Evolutionary conservation across 1,284 basidiomycete genomes (phyloP).

Genomic region (Athelia sp.): DNA sequence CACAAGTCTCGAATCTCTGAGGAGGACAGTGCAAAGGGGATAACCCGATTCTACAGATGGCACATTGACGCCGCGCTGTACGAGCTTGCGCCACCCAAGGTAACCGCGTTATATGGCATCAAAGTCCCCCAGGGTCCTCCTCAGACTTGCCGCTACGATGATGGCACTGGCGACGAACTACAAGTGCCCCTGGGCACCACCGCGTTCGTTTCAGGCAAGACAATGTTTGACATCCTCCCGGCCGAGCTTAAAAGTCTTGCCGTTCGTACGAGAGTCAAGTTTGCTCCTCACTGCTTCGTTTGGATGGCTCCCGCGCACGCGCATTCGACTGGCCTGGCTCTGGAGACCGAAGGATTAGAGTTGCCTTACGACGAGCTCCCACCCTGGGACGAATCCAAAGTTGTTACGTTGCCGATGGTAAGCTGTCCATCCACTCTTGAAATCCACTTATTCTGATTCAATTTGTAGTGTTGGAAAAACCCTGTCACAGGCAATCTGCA

Average conservation of each 20-base stretch:
- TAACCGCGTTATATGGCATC: constrained; percentile 64
- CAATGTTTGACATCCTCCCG: constrained; percentile 64
- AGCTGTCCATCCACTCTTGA: constrained; percentile 14
- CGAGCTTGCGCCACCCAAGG: constrained; percentile 57
- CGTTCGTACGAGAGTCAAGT: constrained; percentile 57
- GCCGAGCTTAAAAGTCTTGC: constrained; percentile 56
- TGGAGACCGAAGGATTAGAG: constrained; percentile 66
- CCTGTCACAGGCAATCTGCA: constrained; percentile 57
- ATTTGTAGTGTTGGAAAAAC: constrained; percentile 84
- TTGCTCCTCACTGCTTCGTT: constrained; percentile 70
- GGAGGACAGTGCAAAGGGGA: constrained; percentile 52
- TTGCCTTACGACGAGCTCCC: constrained; percentile 54
- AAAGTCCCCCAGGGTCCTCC: constrained; percentile 47
- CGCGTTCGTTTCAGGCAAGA: constrained; percentile 54
- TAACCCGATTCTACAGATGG: constrained; percentile 62
- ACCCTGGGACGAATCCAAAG: constrained; percentile 56
- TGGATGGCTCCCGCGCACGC: constrained; percentile 72
- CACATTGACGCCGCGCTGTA: constrained; percentile 75
- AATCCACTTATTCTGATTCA: no score
- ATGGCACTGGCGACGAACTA: constrained; percentile 64
- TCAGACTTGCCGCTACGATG: constrained; percentile 64
- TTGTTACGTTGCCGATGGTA: constrained; percentile 67
- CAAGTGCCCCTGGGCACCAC: constrained; percentile 65
- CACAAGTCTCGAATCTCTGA: constrained; percentile 53
- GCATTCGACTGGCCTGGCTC: constrained; percentile 63